Conservation (phyloP, 2,329 filamentous ascomycete genomes). For the Sporothrix luriei region DNA sequence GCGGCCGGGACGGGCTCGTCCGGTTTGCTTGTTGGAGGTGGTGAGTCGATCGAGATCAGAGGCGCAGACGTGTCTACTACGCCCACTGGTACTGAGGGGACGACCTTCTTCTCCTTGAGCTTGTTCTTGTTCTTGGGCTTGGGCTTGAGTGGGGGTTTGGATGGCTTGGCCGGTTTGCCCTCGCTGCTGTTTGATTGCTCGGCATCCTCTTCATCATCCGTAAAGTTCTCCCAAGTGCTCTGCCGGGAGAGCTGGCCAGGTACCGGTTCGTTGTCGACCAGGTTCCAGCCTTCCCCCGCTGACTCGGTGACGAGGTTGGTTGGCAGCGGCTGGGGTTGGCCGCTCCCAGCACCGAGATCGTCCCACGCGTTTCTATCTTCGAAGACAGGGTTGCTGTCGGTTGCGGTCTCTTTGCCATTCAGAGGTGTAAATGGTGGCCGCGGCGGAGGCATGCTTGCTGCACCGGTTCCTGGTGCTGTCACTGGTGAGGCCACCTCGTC, state of each 20-base stretch:
- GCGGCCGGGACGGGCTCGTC: slow-evolving; percentile 28
- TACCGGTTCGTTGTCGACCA: slow-evolving; percentile 50
- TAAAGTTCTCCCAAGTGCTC: slow-evolving; percentile 47
- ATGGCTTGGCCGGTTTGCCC: neutral
- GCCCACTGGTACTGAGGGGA: slow-evolving; percentile 13
- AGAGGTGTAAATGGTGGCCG: slow-evolving; percentile 30
- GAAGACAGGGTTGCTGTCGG: slow-evolving; percentile 41
- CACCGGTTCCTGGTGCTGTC: slow-evolving; percentile 33
- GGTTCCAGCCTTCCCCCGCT: slow-evolving; percentile 53
- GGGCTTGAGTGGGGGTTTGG: slow-evolving; percentile 1
- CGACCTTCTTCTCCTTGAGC: slow-evolving; percentile 24
- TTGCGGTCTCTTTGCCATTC: neutral
- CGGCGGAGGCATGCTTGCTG: slow-evolving; percentile 37
- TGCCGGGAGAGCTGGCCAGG: slow-evolving; percentile 43
- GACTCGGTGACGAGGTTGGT: slow-evolving; percentile 32
- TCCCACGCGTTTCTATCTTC: slow-evolving; percentile 56
- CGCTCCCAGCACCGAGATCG: slow-evolving; percentile 44
- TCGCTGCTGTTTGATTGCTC: neutral
- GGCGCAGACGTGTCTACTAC: slow-evolving; percentile 31
- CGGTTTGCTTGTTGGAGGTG: slow-evolving; percentile 27
- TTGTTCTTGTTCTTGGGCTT: neutral
- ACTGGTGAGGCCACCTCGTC: slow-evolving; percentile 44
- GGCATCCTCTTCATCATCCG: slow-evolving; percentile 37
- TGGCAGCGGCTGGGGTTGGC: slow-evolving; percentile 34
- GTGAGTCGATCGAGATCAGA: slow-evolving; percentile 27